Base-by-base conservation (phyloP, 2,329 filamentous ascomycete species). In the Grosmannia penicillata region DNA sequence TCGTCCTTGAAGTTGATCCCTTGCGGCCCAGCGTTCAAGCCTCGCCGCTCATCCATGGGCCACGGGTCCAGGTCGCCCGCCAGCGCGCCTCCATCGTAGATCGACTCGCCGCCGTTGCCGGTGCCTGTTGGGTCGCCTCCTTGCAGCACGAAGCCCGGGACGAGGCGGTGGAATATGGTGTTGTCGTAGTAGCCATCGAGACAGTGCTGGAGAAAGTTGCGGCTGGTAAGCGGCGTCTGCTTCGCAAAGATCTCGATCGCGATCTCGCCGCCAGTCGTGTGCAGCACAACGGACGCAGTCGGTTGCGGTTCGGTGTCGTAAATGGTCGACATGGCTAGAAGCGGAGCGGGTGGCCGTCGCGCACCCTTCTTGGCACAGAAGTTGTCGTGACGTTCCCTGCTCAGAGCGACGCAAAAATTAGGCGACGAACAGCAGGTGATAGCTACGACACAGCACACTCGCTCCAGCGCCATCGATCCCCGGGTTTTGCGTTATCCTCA, bases 241-340 rank as follows among this genome's bases (percentile, higher is more conserved):
- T 91, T 91, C 15, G 87, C 87, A 66, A 94, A 98, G 41, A 98
- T 77, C 58, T 94, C 85, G 59, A 98, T 72, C 27, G 82, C 78
- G 41, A 98, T 71, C 52, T 94, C 87, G 58, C 91, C 91, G 33
- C 79, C 68, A 7, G 84, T 93, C 9, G 91, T 98, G 58, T 93
- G 80, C 30, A 98, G 69, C 48, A 95, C 78, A 40, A 83, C 85
- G 47, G 91, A 94, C 18, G 82, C 91, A 41, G 89, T 95, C 33
- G 91, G 85, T 53, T 89, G 85, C 37, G 91, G 89, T 60, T 95
- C 89, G 52, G 93, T 83, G 51, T 93, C 93, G 61, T 96, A 96
- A 41, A 87, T 78, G 32, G 82, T 69, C 41, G 85, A 89, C 89
- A 96, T 95, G 25, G 23, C 9, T 26, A 38, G 14, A 14, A 8